Base-by-base conservation (phyloP, 768 basidiomycete species). In the Leccinum disarticulatum region DNA sequence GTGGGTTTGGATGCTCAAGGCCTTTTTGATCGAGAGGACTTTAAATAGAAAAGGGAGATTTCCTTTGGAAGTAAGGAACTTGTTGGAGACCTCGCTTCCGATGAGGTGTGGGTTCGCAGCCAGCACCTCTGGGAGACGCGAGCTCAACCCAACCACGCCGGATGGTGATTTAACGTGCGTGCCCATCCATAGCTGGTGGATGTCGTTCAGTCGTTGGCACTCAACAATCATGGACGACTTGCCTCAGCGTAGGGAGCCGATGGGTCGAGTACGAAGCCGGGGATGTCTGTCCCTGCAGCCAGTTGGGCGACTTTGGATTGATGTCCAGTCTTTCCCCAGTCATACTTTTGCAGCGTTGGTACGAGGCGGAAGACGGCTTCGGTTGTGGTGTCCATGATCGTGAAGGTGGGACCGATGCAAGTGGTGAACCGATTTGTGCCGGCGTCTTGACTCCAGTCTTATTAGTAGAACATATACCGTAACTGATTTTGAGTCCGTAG, bases 31-130 rank as follows among this genome's bases (percentile, higher is more conserved):
- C 19, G 91, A 90, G 47, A 97, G 83, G 27, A 95, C 87, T 74
- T 97, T 97, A 81, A 96, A 92, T 53, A 97, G 75, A 76, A 95
- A 97, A 0, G 95, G 95, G 11, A 97, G 80, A 65, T 91, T 88
- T 31, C 91, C 87, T 10, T 77, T 71, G 9, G 72, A 73, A 15
- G 83, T 81, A 48, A 81, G 74, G 67, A 88, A 90, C 61, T 78
- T 80, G 35, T 76, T 73, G 4, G 81, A 74, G 54, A 94, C 80
- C 25, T 72, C 70, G 10, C 76, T 66, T 17, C 91, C 90, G 47
- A 98, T 84, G 58, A 95, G 82, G 52, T 81, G 76, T 28, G 88
- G 87, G 71, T 91, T 79, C 4, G 79, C 74, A 19, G 82, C 77
- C 61, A 99, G 81, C 69, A 91, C 75, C 19, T 84, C 77, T 3